These are phyloP conservation scores for Jackrogersella minutella DNA, from an alignment of 495 filamentous ascomycete species.

Conservation along the genomic window DNA sequence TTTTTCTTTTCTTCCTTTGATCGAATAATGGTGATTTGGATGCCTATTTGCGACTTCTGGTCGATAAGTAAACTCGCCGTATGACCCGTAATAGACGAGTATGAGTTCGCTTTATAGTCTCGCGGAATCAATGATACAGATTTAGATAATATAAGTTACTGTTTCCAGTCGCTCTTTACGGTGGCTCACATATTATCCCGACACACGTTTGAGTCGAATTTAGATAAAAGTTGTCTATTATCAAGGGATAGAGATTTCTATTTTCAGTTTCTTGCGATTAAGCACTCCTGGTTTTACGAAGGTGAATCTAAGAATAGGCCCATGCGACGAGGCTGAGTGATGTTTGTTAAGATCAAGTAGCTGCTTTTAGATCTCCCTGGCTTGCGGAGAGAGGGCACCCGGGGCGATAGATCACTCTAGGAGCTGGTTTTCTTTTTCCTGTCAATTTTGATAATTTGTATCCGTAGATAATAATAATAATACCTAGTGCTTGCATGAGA, in stretches of 20 bases:
- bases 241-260: not conserved
- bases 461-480: too few relatives aligned
- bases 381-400: not conserved
- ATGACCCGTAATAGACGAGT: too few relatives aligned
- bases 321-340: not conserved
- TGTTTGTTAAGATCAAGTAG: not conserved
- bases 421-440: not conserved
- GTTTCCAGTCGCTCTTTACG: not conserved
- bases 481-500: too few relatives aligned
- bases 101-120: too few relatives aligned
- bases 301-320: not conserved
- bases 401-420: too few relatives aligned
- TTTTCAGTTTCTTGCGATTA: not conserved
- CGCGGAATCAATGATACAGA: not conserved
- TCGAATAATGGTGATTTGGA: too few relatives aligned
- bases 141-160: not conserved
- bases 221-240: not conserved
- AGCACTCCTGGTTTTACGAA: too few relatives aligned
- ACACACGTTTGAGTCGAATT: not conserved
- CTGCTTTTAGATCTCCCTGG: not conserved
- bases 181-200: not conserved
- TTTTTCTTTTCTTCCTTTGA: not conserved
- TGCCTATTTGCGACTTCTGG: too few relatives aligned
- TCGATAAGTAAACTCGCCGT: too few relatives aligned
- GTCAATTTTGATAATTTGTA: not conserved